Conservation (phyloP, 129 eudicot genomes). For the Scalesia atractyloides region DNA sequence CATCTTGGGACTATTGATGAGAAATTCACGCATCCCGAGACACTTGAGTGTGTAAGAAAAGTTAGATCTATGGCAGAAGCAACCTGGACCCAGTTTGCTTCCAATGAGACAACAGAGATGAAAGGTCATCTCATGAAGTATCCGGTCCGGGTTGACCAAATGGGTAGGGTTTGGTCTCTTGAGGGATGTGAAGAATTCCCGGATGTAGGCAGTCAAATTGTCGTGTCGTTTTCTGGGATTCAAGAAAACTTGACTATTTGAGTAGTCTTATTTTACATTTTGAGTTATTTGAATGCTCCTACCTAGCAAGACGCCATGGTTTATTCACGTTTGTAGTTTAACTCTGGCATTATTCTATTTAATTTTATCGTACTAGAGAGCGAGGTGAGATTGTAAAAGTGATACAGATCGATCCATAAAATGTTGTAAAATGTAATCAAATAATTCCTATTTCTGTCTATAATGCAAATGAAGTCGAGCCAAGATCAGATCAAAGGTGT, state of each 20-base stretch:
- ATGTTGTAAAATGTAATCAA: background rate
- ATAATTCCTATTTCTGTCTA: background rate
- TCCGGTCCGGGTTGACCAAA: slow-evolving; percentile 72
- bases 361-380: too few species aligned
- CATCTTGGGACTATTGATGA: slow-evolving; percentile 75
- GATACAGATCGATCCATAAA: too few species aligned
- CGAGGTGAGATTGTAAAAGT: too few species aligned
- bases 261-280: slow-evolving; percentile 7
- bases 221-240: slow-evolving; percentile 76
- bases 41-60: slow-evolving; percentile 70
- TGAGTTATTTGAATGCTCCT: background rate
- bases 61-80: slow-evolving; percentile 61
- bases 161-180: slow-evolving; percentile 71
- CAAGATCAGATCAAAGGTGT: background rate
- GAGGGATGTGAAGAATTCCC: slow-evolving; percentile 70
- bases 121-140: slow-evolving; percentile 80
- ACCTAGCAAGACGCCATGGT: background rate
- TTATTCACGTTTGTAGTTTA: background rate
- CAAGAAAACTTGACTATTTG: slow-evolving; percentile 86
- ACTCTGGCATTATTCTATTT: too few species aligned
- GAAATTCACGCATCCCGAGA: slow-evolving; percentile 65
- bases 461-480: background rate
- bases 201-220: slow-evolving; percentile 79
- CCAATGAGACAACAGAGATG: slow-evolving; percentile 60
- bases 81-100: slow-evolving; percentile 70